phyloP scores from a whole-genome alignment of 1,139 yeast species.

The Debaryomyces nepalensis region DNA sequence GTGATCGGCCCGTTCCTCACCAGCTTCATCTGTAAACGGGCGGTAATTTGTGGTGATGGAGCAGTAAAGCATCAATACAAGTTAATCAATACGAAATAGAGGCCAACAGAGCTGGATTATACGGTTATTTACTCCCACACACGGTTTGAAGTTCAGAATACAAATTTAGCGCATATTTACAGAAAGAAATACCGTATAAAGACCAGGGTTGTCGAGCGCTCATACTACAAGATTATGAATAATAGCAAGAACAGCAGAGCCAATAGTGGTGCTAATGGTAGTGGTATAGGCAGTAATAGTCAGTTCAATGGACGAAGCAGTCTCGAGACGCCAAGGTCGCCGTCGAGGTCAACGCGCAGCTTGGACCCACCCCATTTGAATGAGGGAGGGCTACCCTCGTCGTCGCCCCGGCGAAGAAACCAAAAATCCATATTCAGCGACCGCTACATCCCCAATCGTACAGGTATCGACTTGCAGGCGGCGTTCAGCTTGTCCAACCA shows the following conservation, averaged over 20 bases:
- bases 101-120: neutral
- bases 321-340: slow-evolving; percentile 46
- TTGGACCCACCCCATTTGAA: slow-evolving; percentile 39
- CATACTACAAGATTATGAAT: slow-evolving; percentile 6
- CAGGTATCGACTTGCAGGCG: slow-evolving; percentile 86
- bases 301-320: too few relatives aligned
- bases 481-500: slow-evolving; percentile 72
- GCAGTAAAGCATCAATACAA: neutral
- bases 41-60: neutral
- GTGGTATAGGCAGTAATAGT: slow-evolving; percentile 4
- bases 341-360: slow-evolving; percentile 43
- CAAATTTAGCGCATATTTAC: neutral
- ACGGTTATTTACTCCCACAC: neutral
- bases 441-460: slow-evolving; percentile 83
- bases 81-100: neutral
- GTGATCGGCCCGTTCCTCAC: neutral
- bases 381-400: slow-evolving; percentile 31
- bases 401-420: slow-evolving; percentile 45
- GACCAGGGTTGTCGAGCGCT: slow-evolving; percentile 2
- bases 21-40: neutral
- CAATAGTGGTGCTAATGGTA: neutral
- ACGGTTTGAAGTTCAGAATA: neutral
- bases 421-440: slow-evolving; percentile 67
- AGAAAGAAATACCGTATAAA: neutral
- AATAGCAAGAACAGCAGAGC: neutral